Evolutionary conservation across 2,329 filamentous ascomycete genomes (phyloP).

Genomic region (Colletotrichum sansevieriae): DNA sequence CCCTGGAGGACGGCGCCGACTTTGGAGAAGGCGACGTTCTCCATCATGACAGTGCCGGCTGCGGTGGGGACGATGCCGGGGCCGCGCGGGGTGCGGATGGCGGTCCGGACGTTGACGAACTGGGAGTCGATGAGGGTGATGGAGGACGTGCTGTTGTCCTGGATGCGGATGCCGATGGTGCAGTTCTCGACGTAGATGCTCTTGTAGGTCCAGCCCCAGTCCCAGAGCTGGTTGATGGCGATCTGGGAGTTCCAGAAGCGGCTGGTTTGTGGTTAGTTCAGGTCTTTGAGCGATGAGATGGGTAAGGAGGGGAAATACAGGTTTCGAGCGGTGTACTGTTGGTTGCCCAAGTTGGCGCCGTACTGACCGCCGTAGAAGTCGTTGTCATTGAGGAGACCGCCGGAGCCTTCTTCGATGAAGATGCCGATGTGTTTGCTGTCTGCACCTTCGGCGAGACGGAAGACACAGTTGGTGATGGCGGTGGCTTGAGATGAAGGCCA

Average conservation of each 20-base stretch:
- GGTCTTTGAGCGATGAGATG: rapidly evolving
- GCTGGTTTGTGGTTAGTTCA: neutral
- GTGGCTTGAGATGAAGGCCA: constrained; percentile 78
- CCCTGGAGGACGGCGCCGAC: constrained; percentile 54
- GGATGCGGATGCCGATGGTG: constrained; percentile 76
- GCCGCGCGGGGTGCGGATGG: constrained; percentile 72
- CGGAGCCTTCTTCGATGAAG: constrained; percentile 73
- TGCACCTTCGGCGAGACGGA: constrained; percentile 60
- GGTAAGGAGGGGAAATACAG: constrained; percentile 47
- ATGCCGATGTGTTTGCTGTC: constrained; percentile 68
- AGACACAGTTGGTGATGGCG: constrained; percentile 69
- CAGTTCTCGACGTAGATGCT: constrained; percentile 74
- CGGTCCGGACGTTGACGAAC: constrained; percentile 75
- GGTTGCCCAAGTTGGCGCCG: constrained; percentile 70
- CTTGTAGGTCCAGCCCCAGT: constrained; percentile 83
- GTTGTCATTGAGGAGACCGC: constrained; percentile 77
- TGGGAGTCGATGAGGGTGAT: constrained; percentile 81
- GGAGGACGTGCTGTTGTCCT: constrained; percentile 75
- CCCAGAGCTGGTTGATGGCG: constrained; percentile 79
- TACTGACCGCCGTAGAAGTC: constrained; percentile 78
- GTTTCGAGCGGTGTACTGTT: constrained; percentile 80
- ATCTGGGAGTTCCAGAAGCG: constrained; percentile 74
- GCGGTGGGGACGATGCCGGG: constrained; percentile 50
- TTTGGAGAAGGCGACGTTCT: constrained; percentile 59
- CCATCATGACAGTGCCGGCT: constrained; percentile 59